These are phyloP conservation scores for Termitomyces heimii DNA, from an alignment of 768 basidiomycete genomes.

Conservation along the genomic window DNA sequence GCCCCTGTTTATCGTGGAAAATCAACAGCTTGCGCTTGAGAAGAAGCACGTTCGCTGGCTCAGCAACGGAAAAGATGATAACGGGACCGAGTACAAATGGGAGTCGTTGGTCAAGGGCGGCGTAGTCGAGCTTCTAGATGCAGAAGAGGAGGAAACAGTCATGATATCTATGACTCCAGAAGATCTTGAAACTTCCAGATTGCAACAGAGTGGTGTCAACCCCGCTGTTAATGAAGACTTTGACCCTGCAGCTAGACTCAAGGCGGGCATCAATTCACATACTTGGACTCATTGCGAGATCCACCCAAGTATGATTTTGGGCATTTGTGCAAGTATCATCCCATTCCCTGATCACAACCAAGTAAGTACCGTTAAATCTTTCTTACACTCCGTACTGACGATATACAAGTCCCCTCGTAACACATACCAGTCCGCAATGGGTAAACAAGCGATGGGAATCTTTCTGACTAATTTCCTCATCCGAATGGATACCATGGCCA, in stretches of 20 bases:
- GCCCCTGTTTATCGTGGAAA: conserved; percentile 94
- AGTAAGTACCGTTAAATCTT: conserved; percentile 38
- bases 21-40: conserved; percentile 77
- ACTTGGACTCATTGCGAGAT: conserved; percentile 99
- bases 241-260: conserved; percentile 85
- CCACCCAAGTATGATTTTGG: conserved; percentile 98
- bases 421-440: conserved; percentile 99
- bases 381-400: conserved; percentile 5
- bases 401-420: conserved; percentile 88
- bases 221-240: conserved; percentile 64
- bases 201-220: conserved; percentile 55
- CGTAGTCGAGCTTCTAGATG: conserved; percentile 90
- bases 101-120: conserved; percentile 80
- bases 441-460: conserved; percentile 99
- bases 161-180: conserved; percentile 99
- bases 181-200: conserved; percentile 81
- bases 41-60: conserved; percentile 83
- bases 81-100: conserved; percentile 74
- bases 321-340: conserved; percentile 97
- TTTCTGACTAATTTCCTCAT: conserved; percentile 97
- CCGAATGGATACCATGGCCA: conserved; percentile 99
- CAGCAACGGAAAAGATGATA: conserved; percentile 49
- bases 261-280: conserved; percentile 78
- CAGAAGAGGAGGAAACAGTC: conserved; percentile 98
- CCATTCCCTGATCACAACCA: conserved; percentile 99